Conservation (phyloP, 176 grass and related monocot genomes). For the Oryza longistaminata region DNA sequence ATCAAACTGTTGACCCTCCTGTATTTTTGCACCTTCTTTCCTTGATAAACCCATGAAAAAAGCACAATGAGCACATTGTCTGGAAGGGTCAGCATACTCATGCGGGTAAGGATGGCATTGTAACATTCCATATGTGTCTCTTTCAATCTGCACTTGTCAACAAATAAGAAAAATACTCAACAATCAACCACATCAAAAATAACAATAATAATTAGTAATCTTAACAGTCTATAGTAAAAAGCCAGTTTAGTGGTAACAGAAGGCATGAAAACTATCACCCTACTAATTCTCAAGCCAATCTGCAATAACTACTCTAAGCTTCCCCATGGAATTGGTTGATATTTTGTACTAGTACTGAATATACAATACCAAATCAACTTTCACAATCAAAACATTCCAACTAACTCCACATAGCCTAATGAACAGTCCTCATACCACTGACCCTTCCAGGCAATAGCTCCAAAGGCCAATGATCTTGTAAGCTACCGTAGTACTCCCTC, state of each 20-base stretch:
- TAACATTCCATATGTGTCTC: slow-evolving; percentile 86
- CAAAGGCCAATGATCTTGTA: not conserved
- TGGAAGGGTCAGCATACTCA: slow-evolving; percentile 74
- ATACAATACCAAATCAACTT: not conserved
- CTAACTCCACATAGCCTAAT: not conserved
- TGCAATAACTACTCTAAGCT: not conserved
- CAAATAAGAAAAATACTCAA: not conserved
- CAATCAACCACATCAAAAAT: slow-evolving; percentile 1
- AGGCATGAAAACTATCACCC: not conserved
- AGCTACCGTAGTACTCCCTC: not conserved
- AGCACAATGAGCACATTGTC: slow-evolving; percentile 83
- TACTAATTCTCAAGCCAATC: not conserved
- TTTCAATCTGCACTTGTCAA: slow-evolving; percentile 73
- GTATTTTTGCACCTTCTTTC: slow-evolving; percentile 87
- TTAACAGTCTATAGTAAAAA: not conserved
- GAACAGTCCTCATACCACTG: not conserved
- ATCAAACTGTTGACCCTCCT: slow-evolving; percentile 98
- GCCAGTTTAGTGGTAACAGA: not conserved
- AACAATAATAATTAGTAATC: not conserved
- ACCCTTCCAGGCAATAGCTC: not conserved
- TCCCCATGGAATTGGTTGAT: not conserved
- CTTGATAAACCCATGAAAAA: slow-evolving; percentile 96
- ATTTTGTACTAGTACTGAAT: not conserved
- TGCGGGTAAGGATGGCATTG: slow-evolving; percentile 96
- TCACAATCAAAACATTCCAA: not conserved